A percentile compares a stretch with the other conserved stretches of the same genome.
phyloP scores from a whole-genome alignment of 2,329 filamentous ascomycete species.

The Penicillium polonicum region DNA sequence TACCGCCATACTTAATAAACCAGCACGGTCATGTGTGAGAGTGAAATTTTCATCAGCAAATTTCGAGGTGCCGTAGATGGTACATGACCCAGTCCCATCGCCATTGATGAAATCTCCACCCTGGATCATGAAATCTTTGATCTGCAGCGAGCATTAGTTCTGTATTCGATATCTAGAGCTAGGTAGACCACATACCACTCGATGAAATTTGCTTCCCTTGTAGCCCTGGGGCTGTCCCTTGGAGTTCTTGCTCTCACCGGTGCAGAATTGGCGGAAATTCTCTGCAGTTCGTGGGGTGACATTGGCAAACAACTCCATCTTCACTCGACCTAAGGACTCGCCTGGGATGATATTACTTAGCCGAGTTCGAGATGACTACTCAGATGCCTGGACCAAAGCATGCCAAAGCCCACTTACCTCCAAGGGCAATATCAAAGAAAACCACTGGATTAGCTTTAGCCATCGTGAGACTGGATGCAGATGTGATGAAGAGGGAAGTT shows the following conservation, averaged over 20 bases:
- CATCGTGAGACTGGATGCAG: constrained; percentile 8
- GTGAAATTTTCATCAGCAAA: constrained; percentile 91
- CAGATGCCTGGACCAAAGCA: background rate
- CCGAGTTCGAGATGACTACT: background rate
- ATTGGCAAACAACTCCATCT: constrained; percentile 86
- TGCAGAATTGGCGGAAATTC: constrained; percentile 97
- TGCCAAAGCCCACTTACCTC: constrained; percentile 38
- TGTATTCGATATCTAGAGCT: background rate
- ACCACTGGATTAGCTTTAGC: constrained; percentile 43
- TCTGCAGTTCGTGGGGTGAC: constrained; percentile 84
- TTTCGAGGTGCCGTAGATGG: constrained; percentile 79
- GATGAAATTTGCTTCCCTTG: constrained; percentile 91
- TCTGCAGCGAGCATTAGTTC: constrained; percentile 52
- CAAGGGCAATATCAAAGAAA: constrained; percentile 51
- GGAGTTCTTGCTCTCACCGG: constrained; percentile 80
- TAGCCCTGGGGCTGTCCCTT: constrained; percentile 83
- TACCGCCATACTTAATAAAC: constrained; percentile 90
- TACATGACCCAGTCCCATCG: constrained; percentile 83
- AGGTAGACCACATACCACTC: constrained; percentile 64
- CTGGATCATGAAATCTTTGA: constrained; percentile 96
- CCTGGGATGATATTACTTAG: constrained; percentile 52
- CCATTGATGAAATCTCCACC: constrained; percentile 94
- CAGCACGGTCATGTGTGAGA: constrained; percentile 73
- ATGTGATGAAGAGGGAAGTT: background rate
- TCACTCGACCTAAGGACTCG: constrained; percentile 80